These are phyloP conservation scores for Oxalis stricta DNA, from an alignment of 441 rosid genomes.

Conservation along the genomic window DNA sequence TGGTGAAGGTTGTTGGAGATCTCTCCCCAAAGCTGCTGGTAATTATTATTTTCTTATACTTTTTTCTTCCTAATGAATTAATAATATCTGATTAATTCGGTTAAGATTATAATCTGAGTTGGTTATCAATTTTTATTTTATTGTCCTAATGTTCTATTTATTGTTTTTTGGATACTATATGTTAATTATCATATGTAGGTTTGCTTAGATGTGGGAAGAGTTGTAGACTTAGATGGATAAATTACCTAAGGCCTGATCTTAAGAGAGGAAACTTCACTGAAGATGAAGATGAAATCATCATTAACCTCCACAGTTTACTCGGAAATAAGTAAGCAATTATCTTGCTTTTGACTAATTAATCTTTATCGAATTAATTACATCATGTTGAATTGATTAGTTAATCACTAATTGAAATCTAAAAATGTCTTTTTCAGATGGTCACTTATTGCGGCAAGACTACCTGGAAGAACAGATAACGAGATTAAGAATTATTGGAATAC, in stretches of 20 bases:
- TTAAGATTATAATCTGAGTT: no score
- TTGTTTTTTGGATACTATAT: not conserved
- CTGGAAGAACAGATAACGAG: slow-evolving; percentile 32
- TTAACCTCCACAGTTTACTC: slow-evolving; percentile 23
- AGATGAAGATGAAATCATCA: slow-evolving; percentile 29
- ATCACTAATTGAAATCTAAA: no score
- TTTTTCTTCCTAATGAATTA: not conserved
- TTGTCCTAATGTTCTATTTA: not conserved
- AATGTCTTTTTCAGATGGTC: slow-evolving; percentile 44
- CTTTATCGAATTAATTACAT: no score
- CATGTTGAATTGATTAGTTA: no score
- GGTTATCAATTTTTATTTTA: no score
- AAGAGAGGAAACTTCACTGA: slow-evolving; percentile 31
- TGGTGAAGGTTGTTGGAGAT: slow-evolving; percentile 39
- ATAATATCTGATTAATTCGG: not conserved
- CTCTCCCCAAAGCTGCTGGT: slow-evolving; percentile 38
- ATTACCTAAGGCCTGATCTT: slow-evolving; percentile 30
- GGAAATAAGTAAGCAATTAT: slow-evolving; percentile 21
- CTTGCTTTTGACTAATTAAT: not conserved
- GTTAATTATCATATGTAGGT: slow-evolving; percentile 4
- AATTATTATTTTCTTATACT: not conserved
- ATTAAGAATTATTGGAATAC: slow-evolving; percentile 38
- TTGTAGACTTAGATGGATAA: slow-evolving; percentile 30
- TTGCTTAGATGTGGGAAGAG: slow-evolving; percentile 34
- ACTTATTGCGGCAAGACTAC: slow-evolving; percentile 25